Percentiles rank a stretch among this genome's conserved stretches.
These are phyloP conservation scores for Talaromyces trachyspermus DNA, from an alignment of 495 filamentous ascomycete species.

Conservation along the genomic window DNA sequence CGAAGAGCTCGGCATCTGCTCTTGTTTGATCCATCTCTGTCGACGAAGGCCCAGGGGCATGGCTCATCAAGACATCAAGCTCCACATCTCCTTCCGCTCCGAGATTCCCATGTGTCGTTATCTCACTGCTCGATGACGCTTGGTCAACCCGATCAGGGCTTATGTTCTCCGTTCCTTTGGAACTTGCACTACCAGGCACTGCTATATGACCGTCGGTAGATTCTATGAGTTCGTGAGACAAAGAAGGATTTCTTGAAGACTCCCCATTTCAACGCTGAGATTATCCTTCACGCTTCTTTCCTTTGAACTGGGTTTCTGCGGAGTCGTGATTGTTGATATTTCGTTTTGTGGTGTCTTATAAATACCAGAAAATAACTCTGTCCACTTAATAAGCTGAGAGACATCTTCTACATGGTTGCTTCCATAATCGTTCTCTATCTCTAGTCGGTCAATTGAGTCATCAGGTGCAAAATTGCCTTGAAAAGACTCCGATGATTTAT, in stretches of 20 bases:
- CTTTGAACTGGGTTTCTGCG: too few relatives aligned
- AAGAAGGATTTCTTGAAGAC: background rate
- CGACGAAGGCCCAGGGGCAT: background rate
- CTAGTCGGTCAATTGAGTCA: background rate
- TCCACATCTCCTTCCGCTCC: background rate
- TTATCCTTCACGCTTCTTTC: background rate
- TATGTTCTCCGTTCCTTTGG: too few relatives aligned
- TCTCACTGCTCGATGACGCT: too few relatives aligned
- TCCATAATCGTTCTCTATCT: background rate
- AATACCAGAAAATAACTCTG: background rate
- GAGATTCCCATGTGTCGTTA: background rate
- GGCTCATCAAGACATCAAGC: background rate
- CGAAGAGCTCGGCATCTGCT: too few relatives aligned
- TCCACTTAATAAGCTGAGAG: background rate
- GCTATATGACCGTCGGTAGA: background rate
- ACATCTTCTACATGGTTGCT: background rate
- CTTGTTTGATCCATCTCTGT: slow-evolving; percentile 2
- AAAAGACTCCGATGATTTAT: background rate
- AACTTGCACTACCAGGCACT: background rate
- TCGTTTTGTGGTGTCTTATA: too few relatives aligned
- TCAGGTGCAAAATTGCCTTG: background rate
- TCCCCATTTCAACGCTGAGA: background rate
- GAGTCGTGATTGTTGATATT: too few relatives aligned
- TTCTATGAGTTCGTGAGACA: background rate
- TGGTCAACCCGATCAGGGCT: background rate